Base-by-base conservation (phyloP, 192 early-diverging fungal species). In the Chytriomyces sp. region DNA sequence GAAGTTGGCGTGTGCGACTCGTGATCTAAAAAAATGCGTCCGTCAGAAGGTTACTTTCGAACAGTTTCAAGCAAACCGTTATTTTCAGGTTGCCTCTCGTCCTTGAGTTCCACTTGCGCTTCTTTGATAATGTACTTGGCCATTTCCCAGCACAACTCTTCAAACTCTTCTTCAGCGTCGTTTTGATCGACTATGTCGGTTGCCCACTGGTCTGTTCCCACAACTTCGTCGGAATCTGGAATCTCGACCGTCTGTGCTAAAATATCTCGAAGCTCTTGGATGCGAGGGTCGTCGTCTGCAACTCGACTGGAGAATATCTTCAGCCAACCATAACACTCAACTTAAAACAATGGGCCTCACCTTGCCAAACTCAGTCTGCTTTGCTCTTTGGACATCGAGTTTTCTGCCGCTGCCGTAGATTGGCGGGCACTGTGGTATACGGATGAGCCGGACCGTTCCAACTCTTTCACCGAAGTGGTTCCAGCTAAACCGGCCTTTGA, bases 201-300 rank as follows among this genome's bases (percentile, higher is more conserved):
- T 50, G 73, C 73, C 73, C 73, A 75, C 13, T 23, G 26, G 23
- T 66, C 73, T 2, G 73, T 75, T 23, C 73, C 73, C 24, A 75
- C 73, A 35, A 57, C 20, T 20, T 75, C 73, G n/a, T 75, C 73
- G 35, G 64, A 50, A 18, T 13, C 48, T 24, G 73, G 73, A 75
- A 75, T 49, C 3, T 75, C 73, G 28, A 75, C 46, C 50, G 61
- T 75, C 66, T 75, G 61, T 24, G 23, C 46, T 23, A 75, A 18
- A 7, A 75, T 64, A 16, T 75, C 64, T 11, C 73, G 61, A 47
- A 75, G 73, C 50, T 75, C 62, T 69, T 69, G 68, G 61, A 75
- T 66, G 24, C 11, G 11, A 16, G 73, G 73, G 46, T 75, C 73
- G 47, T 75, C 53, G 48, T 75, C 73, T 35, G 28, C 73, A 47